Evolutionary conservation across 2,329 filamentous ascomycete species (phyloP).

Genomic region (Laburnicola sp.): DNA sequence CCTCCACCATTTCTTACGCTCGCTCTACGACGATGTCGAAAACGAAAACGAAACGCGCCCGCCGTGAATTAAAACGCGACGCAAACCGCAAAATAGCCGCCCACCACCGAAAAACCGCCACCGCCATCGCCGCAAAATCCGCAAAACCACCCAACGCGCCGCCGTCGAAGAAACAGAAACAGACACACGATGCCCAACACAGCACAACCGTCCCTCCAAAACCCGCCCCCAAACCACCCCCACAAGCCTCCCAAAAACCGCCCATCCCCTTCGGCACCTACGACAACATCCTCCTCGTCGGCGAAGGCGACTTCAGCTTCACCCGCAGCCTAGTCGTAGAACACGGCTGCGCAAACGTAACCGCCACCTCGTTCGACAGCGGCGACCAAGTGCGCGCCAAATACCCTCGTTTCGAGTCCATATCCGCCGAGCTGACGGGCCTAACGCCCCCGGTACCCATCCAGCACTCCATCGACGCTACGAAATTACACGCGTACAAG

Average conservation of each 20-base stretch:
- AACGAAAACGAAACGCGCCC: slow-evolving; percentile 38
- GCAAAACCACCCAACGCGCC: slow-evolving; percentile 7
- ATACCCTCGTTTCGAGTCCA: slow-evolving; percentile 54
- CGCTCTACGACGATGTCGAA: slow-evolving; percentile 34
- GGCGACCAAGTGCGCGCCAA: slow-evolving; percentile 57
- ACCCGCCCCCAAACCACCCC: slow-evolving; percentile 20
- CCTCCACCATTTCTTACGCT: slow-evolving; percentile 6
- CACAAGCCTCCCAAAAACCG: slow-evolving; percentile 47
- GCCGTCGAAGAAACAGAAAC: slow-evolving; percentile 19
- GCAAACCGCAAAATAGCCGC: slow-evolving; percentile 32
- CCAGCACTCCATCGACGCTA: slow-evolving; percentile 67
- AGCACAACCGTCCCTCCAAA: slow-evolving; percentile 12
- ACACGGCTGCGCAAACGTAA: slow-evolving; percentile 68
- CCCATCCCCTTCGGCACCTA: slow-evolving; percentile 68
- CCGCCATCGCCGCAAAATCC: slow-evolving; percentile 9
- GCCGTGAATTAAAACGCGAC: slow-evolving; percentile 41
- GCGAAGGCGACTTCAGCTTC: slow-evolving; percentile 81
- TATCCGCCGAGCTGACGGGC: slow-evolving; percentile 21
- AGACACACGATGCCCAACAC: slow-evolving; percentile 10
- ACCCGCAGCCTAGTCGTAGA: slow-evolving; percentile 66
- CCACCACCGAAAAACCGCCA: slow-evolving; percentile 27
- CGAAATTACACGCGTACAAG: slow-evolving; percentile 50
- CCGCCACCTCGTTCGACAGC: slow-evolving; percentile 70
- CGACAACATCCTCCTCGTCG: slow-evolving; percentile 73
- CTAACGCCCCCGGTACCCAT: slow-evolving; percentile 42